A percentile compares a stretch with the other conserved stretches of the same genome.
These are phyloP conservation scores for Theobroma cacao DNA, from an alignment of 345 rosid species.

Conservation along the genomic window DNA sequence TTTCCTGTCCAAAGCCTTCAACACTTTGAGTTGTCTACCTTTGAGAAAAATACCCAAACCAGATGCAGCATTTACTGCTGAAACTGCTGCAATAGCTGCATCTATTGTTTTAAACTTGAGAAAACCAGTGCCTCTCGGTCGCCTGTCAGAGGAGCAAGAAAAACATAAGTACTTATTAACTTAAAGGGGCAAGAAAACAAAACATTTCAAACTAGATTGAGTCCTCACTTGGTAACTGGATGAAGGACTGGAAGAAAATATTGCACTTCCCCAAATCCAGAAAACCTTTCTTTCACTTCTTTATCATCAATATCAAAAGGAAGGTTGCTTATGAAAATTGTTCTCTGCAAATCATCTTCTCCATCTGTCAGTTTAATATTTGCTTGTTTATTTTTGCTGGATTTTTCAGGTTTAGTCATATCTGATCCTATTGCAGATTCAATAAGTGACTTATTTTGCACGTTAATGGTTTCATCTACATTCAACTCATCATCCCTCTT, in stretches of 20 bases:
- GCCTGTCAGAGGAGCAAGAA: slow-evolving; percentile 47
- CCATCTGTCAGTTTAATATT: slow-evolving; percentile 33
- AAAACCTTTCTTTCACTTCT: slow-evolving; percentile 76
- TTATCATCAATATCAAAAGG: slow-evolving; percentile 69
- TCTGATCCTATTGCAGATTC: slow-evolving; percentile 29
- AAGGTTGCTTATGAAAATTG: slow-evolving; percentile 77
- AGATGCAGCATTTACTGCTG: slow-evolving; percentile 62
- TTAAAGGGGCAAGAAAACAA: slow-evolving; percentile 1
- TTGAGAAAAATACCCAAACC: slow-evolving; percentile 72
- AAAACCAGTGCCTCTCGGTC: slow-evolving; percentile 89
- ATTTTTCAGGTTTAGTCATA: slow-evolving; percentile 32
- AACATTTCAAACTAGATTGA: background rate
- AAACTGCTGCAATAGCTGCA: slow-evolving; percentile 65
- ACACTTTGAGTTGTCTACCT: slow-evolving; percentile 73
- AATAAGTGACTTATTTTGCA: slow-evolving; percentile 26
- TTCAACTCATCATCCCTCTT: slow-evolving; percentile 26
- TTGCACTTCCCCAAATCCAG: slow-evolving; percentile 70
- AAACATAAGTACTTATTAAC: background rate
- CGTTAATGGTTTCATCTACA: slow-evolving; percentile 23
- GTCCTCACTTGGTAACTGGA: slow-evolving; percentile 74
- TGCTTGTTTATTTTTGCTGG: slow-evolving; percentile 35
- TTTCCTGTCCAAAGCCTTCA: slow-evolving; percentile 82
- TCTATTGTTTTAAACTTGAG: slow-evolving; percentile 78
- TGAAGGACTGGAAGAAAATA: slow-evolving; percentile 79
- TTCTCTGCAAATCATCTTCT: slow-evolving; percentile 66